Base-by-base conservation (phyloP, 495 filamentous ascomycete genomes). In the Talaromyces stipitatus region DNA sequence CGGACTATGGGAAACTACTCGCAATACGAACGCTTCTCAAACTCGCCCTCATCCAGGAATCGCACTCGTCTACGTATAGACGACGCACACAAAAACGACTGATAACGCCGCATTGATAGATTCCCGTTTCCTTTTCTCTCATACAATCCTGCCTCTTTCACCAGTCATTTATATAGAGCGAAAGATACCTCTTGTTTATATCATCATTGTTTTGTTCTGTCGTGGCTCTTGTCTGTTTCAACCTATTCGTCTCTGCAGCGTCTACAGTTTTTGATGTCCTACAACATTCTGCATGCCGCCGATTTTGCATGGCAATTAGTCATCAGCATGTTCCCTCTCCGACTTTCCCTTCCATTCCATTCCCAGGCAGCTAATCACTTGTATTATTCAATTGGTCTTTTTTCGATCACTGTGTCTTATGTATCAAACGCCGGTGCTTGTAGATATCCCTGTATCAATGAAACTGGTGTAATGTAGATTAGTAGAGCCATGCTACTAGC, bases 1-100 rank as follows among this genome's bases (percentile, higher is more conserved):
- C 12, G 62, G 53, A 29, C 47, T 61, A 22, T 54, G 8, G 48
- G 55, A 0, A 51, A 54, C 16, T 59, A 54, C 18, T 60, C 60
- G n/a, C 54, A 64, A 23, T 50, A 59, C 57, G 64, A 50, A 18
- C 63, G 65, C 16, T 62, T 61, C 32, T 58, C 61, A 1, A 68
- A 63, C 28, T 57, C 72, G 52, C 67, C 73, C 20, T 60, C 58
- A 50, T 63, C 70, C 27, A 64, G 65, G 52, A 69, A 70, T 72
- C 65, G 74, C 69, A 67, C 70, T 75, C 74, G 74, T n/a, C 18
- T 30, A 1, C 30, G 51, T 45, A 33, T 22, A 43, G 36, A 55
- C 8, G 53, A 45, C n/a, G 14, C 38, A 11, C 36, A 55, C 28
- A 55, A 55, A 18, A 55, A 55, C 24, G 54, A 55, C 26, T 55